These are phyloP conservation scores for Coemansia sp. DNA, from an alignment of 192 early-diverging fungal species.

Conservation along the genomic window DNA sequence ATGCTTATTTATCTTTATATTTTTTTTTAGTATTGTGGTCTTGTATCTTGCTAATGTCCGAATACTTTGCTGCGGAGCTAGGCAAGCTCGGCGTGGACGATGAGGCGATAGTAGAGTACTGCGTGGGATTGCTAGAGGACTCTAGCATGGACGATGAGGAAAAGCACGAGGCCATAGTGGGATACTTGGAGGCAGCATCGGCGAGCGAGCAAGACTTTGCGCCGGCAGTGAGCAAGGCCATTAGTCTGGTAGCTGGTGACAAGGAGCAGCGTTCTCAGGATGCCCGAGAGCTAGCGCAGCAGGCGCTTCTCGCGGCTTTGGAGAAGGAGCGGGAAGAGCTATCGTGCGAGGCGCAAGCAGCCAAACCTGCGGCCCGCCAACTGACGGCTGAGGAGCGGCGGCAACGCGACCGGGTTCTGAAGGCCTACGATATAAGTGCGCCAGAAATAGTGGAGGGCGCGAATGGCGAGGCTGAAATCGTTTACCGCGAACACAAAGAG, in stretches of 20 bases:
- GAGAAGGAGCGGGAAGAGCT: slow-evolving; percentile 28
- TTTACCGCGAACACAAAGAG: slow-evolving; percentile 1
- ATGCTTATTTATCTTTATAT: neutral
- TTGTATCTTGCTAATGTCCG: slow-evolving; percentile 18
- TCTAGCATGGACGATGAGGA: slow-evolving; percentile 21
- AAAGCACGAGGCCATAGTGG: slow-evolving; percentile 37
- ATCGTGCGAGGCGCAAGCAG: neutral
- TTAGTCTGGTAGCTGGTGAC: slow-evolving; percentile 1
- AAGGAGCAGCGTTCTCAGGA: slow-evolving; percentile 2
- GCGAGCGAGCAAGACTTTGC: slow-evolving; percentile 14
- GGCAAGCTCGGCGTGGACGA: slow-evolving; percentile 35
- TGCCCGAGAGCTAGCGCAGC: neutral
- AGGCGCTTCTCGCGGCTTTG: slow-evolving; percentile 7
- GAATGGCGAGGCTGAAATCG: slow-evolving; percentile 39
- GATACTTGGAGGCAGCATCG: slow-evolving; percentile 42
- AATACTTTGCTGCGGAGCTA: slow-evolving; percentile 23
- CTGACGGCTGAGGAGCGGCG: slow-evolving; percentile 31
- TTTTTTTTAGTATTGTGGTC: neutral
- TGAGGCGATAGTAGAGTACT: slow-evolving; percentile 47
- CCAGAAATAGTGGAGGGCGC: slow-evolving; percentile 28
- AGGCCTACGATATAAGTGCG: slow-evolving; percentile 4
- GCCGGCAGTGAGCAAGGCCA: slow-evolving; percentile 8
- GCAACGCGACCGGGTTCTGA: slow-evolving; percentile 21
- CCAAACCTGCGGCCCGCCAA: neutral
- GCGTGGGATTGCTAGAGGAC: slow-evolving; percentile 31